A percentile compares a stretch with the other conserved stretches of the same genome.
Conservation (phyloP, 371 early-diverging fungal genomes). For the Blakeslea trispora region DNA sequence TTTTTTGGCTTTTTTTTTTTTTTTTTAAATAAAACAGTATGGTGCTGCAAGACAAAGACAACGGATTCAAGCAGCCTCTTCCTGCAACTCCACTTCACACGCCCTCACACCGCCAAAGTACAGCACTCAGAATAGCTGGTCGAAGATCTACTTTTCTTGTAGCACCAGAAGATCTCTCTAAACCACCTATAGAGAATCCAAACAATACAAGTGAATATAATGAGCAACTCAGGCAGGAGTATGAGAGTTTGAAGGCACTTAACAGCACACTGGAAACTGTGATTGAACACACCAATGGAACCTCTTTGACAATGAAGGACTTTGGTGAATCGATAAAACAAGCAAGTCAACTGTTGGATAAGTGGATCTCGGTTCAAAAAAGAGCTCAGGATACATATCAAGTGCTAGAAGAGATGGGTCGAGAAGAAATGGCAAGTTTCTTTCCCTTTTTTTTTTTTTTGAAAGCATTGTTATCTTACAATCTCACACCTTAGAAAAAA, state of each 20-base stretch:
- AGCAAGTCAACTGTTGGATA: conserved; percentile 38
- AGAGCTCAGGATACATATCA: conserved; percentile 41
- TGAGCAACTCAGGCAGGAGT: conserved; percentile 29
- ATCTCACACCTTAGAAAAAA: not conserved
- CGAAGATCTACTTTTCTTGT: conserved; percentile 17
- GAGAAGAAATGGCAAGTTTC: conserved; percentile 13
- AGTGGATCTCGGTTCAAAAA: conserved; percentile 39
- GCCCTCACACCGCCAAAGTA: conserved; percentile 7
- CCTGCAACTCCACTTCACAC: not conserved
- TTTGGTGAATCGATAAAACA: conserved; percentile 35
- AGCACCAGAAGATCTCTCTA: conserved; percentile 5
- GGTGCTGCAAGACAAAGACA: no score
- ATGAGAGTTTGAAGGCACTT: conserved; percentile 26
- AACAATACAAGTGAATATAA: conserved; percentile 34
- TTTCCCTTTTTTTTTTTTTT: not conserved
- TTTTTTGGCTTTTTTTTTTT: no score
- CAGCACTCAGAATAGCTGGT: conserved; percentile 2
- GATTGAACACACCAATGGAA: conserved; percentile 25
- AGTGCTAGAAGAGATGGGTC: conserved; percentile 34
- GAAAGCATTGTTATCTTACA: not conserved
- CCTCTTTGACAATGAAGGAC: conserved; percentile 24
- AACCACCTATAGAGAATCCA: conserved; percentile 34
- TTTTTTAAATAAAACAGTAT: no score
- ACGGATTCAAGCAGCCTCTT: no score
- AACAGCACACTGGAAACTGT: conserved; percentile 31